Conservation (phyloP, 2,329 filamentous ascomycete genomes). For the Fonsecaea multimorphosa region DNA sequence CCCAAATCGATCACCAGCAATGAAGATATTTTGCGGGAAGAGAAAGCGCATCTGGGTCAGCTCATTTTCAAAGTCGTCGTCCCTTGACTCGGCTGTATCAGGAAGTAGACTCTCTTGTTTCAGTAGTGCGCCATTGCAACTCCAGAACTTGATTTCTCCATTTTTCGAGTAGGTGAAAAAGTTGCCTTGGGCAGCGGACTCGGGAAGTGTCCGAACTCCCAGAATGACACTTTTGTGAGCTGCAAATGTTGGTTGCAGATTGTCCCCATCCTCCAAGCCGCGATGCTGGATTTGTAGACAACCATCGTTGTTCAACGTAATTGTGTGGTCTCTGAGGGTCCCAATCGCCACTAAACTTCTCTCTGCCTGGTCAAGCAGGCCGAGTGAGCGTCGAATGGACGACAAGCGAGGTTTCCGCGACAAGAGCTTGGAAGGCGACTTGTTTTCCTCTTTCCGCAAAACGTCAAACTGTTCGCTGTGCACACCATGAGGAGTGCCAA, state of each 20-base stretch:
- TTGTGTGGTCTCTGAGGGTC: constrained; percentile 68
- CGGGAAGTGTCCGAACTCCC: constrained; percentile 72
- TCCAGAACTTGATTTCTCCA: constrained; percentile 84
- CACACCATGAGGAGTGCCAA: constrained; percentile 35
- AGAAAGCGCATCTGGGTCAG: constrained; percentile 66
- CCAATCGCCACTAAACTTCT: constrained; percentile 69
- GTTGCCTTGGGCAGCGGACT: constrained; percentile 66
- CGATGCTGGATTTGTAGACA: constrained; percentile 69
- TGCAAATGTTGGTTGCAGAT: constrained; percentile 51
- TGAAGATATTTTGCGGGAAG: constrained; percentile 67
- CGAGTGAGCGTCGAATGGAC: constrained; percentile 36
- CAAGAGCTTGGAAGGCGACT: background rate
- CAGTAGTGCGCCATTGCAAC: constrained; percentile 71
- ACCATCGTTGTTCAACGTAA: constrained; percentile 76
- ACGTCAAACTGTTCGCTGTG: constrained; percentile 28
- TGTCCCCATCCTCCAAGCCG: constrained; percentile 42
- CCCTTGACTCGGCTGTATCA: constrained; percentile 62
- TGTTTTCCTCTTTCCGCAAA: constrained; percentile 10
- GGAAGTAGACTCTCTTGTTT: constrained; percentile 70
- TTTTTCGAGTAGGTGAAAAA: constrained; percentile 90
- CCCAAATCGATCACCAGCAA: constrained; percentile 88
- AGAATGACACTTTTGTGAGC: constrained; percentile 67
- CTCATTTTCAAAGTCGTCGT: constrained; percentile 61
- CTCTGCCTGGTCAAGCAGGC: constrained; percentile 31
- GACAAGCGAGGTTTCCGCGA: constrained; percentile 22